Conservation (phyloP, 2,329 filamentous ascomycete species). For the Trichoderma simmonsii region DNA sequence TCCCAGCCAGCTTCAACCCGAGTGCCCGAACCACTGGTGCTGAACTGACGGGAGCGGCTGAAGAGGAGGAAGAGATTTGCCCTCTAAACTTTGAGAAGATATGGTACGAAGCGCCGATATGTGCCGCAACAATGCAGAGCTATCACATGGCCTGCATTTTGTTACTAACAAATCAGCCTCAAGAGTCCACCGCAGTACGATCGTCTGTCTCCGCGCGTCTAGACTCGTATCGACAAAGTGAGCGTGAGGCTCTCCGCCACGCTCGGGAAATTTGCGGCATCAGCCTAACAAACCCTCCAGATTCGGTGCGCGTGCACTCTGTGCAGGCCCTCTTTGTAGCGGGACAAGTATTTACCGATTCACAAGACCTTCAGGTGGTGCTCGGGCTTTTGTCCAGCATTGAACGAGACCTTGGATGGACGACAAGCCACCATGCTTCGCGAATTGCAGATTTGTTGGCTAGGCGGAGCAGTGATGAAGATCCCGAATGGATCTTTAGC, state of each 20-base stretch:
- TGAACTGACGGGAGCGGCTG: neutral
- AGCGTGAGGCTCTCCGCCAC: constrained; percentile 4
- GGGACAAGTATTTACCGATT: constrained; percentile 7
- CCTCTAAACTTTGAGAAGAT: constrained; percentile 3
- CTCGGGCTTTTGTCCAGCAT: neutral
- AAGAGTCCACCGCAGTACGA: constrained; percentile 9
- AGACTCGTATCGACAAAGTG: constrained; percentile 9
- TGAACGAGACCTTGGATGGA: constrained; percentile 8
- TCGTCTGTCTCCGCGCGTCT: constrained; percentile 6
- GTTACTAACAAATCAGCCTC: constrained; percentile 7
- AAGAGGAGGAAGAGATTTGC: neutral
- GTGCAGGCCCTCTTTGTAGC: constrained; percentile 1
- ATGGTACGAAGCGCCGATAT: constrained; percentile 12
- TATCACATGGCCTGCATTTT: constrained; percentile 14
- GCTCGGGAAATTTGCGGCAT: constrained; percentile 14
- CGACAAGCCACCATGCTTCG: constrained; percentile 8
- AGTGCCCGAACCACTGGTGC: neutral
- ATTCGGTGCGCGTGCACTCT: constrained; percentile 8
- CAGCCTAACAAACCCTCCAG: neutral
- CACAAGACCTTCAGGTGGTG: neutral
- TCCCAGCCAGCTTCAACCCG: constrained; percentile 3
- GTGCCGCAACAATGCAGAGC: constrained; percentile 10
- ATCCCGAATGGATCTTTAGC: neutral
- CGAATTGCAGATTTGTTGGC: neutral
- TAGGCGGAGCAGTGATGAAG: neutral